A percentile compares a stretch with the other conserved stretches of the same genome.
Evolutionary conservation across 371 early-diverging fungal genomes (phyloP).

Genomic region (Blastocladiella emersonii): DNA sequence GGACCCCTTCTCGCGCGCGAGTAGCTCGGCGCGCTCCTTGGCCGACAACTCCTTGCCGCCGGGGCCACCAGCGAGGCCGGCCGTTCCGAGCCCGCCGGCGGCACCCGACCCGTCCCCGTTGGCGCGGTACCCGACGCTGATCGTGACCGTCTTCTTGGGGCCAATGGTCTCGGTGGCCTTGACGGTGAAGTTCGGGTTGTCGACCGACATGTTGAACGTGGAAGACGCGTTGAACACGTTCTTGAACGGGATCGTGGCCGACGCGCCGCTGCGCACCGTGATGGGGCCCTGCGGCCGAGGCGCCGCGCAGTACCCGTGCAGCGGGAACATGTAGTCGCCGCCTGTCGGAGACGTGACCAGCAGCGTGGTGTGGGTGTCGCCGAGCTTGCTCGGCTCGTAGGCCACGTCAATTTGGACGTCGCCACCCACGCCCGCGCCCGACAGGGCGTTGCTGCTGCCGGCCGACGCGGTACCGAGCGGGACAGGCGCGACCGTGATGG

Average conservation of each 20-base stretch:
- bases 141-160: slow-evolving; percentile 30
- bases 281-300: slow-evolving; percentile 43
- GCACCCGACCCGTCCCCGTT: slow-evolving; percentile 1
- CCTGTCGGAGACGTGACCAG: slow-evolving; percentile 24
- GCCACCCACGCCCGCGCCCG: slow-evolving; percentile 1
- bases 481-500: slow-evolving; percentile 15
- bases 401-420: slow-evolving; percentile 32
- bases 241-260: slow-evolving; percentile 28
- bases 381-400: slow-evolving; percentile 41
- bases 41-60: not conserved
- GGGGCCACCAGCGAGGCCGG: not conserved
- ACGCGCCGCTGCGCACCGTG: slow-evolving; percentile 23
- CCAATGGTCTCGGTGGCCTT: slow-evolving; percentile 29
- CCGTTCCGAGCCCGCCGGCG: no score
- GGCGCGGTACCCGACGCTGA: slow-evolving; percentile 22
- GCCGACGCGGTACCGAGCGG: not conserved
- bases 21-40: no score
- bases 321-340: slow-evolving; percentile 37
- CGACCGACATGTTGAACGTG: slow-evolving; percentile 29
- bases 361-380: slow-evolving; percentile 27
- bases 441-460: not conserved
- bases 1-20: not conserved
- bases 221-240: slow-evolving; percentile 29
- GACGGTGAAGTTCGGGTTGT: slow-evolving; percentile 33
- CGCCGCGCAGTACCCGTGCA: slow-evolving; percentile 29